Evolutionary conservation across 192 early-diverging fungal genomes (phyloP).

Genomic region (Umbelopsis sp.): DNA sequence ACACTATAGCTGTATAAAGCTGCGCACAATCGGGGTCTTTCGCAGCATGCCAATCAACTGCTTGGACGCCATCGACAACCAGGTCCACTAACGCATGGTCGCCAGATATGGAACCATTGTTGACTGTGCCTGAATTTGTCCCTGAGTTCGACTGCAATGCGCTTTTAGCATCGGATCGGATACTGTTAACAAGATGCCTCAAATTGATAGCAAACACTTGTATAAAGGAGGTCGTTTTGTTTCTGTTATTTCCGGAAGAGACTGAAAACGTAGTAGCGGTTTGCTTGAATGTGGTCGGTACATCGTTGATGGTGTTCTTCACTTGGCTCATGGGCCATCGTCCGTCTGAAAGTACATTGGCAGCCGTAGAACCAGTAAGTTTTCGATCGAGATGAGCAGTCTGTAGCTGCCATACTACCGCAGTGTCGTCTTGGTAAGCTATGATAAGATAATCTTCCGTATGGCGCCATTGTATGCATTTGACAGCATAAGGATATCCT

Average conservation of each 20-base stretch:
- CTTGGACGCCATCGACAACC: background rate
- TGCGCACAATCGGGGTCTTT: constrained; percentile 15
- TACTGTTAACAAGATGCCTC: constrained; percentile 2
- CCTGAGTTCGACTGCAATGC: background rate
- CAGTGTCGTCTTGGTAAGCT: constrained; percentile 61
- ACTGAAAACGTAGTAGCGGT: background rate
- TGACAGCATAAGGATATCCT: constrained; percentile 59
- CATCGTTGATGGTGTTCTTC: background rate
- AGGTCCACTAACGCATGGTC: background rate
- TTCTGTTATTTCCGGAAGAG: constrained; percentile 2
- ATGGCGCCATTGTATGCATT: constrained; percentile 66
- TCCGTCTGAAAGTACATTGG: constrained; percentile 61
- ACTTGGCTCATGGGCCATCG: constrained; percentile 54
- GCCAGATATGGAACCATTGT: background rate
- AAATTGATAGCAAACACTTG: constrained; percentile 13
- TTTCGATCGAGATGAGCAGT: constrained; percentile 75
- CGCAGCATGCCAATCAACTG: background rate
- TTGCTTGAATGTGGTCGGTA: constrained; percentile 2
- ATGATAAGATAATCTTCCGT: constrained; percentile 70
- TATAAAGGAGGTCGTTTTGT: background rate
- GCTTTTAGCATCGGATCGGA: constrained; percentile 1
- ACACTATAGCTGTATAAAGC: constrained; percentile 32
- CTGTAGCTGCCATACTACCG: constrained; percentile 86
- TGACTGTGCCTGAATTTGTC: background rate
- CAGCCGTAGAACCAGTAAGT: constrained; percentile 51